Percentiles rank a stretch among this genome's conserved stretches.
phyloP scores from a whole-genome alignment of 768 basidiomycete species.

The Collybiopsis luxurians region DNA sequence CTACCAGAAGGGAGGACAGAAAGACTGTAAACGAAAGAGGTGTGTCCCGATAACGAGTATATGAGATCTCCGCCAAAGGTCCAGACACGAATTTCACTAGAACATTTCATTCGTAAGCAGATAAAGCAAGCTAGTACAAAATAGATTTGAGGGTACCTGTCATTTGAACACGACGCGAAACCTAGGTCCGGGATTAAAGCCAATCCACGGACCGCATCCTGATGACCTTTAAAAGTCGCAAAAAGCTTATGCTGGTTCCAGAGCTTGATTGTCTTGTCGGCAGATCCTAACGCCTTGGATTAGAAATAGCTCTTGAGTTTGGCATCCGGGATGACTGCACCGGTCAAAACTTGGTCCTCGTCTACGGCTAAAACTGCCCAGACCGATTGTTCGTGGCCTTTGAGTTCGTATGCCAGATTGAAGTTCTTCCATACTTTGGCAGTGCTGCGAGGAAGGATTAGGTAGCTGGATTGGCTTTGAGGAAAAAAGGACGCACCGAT shows the following conservation, averaged over 20 bases:
- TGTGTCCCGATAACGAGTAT: slow-evolving; percentile 87
- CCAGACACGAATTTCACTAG: slow-evolving; percentile 91
- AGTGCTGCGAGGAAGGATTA: slow-evolving; percentile 49
- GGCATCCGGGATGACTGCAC: slow-evolving; percentile 36
- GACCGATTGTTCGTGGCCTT: slow-evolving; percentile 87
- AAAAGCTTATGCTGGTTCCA: slow-evolving; percentile 78
- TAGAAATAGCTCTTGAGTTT: neutral
- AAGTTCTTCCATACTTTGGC: slow-evolving; percentile 93
- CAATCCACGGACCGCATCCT: slow-evolving; percentile 87
- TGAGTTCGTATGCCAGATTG: slow-evolving; percentile 65
- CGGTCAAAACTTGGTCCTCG: slow-evolving; percentile 77
- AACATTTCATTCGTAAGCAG: slow-evolving; percentile 6
- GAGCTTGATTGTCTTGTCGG: slow-evolving; percentile 90
- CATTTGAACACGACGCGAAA: slow-evolving; percentile 95
- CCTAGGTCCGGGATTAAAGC: slow-evolving; percentile 80
- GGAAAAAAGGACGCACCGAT: slow-evolving; percentile 58
- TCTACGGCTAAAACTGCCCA: slow-evolving; percentile 89
- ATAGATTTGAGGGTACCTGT: slow-evolving; percentile 52
- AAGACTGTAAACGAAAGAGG: slow-evolving; percentile 93
- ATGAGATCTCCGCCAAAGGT: slow-evolving; percentile 76
- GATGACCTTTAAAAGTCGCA: slow-evolving; percentile 81
- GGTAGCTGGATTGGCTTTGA: neutral
- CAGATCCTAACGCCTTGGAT: slow-evolving; percentile 59
- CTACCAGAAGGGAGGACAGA: slow-evolving; percentile 79
- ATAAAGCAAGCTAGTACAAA: neutral